These are phyloP conservation scores for Paralagenidium karlingii DNA, from an alignment of 352 stramenopile species.

Conservation along the genomic window DNA sequence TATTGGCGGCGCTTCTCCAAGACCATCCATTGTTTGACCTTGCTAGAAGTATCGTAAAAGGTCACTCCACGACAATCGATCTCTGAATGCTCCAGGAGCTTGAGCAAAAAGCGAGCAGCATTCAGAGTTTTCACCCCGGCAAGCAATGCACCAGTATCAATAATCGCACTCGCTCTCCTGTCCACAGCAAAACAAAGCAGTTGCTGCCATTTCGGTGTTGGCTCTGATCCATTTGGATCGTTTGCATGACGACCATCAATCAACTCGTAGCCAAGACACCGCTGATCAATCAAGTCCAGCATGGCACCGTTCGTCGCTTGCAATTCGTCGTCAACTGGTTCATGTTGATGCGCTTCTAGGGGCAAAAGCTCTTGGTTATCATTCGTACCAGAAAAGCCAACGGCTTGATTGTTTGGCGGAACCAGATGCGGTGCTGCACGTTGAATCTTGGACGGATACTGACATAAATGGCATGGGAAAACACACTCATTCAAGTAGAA, in stretches of 20 bases:
- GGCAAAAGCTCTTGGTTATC: slow-evolving; percentile 77
- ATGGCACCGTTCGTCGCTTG: slow-evolving; percentile 78
- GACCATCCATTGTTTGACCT: slow-evolving; percentile 64
- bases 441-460: slow-evolving; percentile 60
- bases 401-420: no score
- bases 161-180: slow-evolving; percentile 42
- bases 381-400: slow-evolving; percentile 86
- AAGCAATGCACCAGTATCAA: slow-evolving; percentile 78
- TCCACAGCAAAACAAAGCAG: slow-evolving; percentile 25
- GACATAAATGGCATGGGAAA: slow-evolving; percentile 66
- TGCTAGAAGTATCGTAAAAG: slow-evolving; percentile 56
- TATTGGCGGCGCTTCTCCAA: slow-evolving; percentile 29
- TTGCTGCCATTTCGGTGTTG: no score
- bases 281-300: slow-evolving; percentile 67
- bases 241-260: no score
- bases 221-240: no score
- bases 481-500: slow-evolving; percentile 77
- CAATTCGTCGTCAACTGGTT: slow-evolving; percentile 35
- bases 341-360: slow-evolving; percentile 43
- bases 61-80: slow-evolving; percentile 55
- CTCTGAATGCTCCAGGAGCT: slow-evolving; percentile 10
- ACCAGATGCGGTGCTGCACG: slow-evolving; percentile 77
- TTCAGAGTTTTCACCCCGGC: slow-evolving; percentile 40
- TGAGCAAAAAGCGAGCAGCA: slow-evolving; percentile 34
- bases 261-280: no score